Evolutionary conservation across 2,329 filamentous ascomycete genomes (phyloP), one percentile per base, ranked within the genome.

Genomic region (Chaetomium sp.): DNA sequence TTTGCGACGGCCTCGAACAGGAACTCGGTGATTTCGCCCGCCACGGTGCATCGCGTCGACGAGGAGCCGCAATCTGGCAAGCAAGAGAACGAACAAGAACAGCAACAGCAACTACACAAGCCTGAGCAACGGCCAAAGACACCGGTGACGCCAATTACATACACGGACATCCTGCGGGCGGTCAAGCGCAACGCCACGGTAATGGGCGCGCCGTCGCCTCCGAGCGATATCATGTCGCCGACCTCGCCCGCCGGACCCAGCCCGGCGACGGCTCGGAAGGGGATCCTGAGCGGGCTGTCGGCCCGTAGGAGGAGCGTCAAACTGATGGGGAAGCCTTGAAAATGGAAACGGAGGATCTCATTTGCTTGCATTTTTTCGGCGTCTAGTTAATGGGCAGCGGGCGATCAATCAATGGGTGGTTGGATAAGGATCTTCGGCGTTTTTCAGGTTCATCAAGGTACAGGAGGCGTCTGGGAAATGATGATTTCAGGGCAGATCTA

Each of bases 131-230:
- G 62, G 9, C 74, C 65, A 68, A 67, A 69, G 29, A 63, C 73
- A 51, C 70, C 71, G 29, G 68, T 70, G 42, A 71, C 73, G 23
- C 74, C 81, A n/a, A 70, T 78, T 33, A 82, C 77, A 7, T 83
- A 83, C 72, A 79, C 80, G 55, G 81, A 84, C 50, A 80, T 83
- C 57, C 73, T 83, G 51, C 75, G 71, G 68, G 73, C 76, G 0
- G 77, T 81, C 45, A 79, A 78, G 72, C 80, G 79, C 72, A 81
- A 77, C 65, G 76, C 77, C 9, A 70, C 72, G 23, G 70, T 74
- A 54, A 65, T 73, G 42, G 63, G 65, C 13, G 69, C 71, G 19
- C 67, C 70, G 19, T 68, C 57, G 25, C 67, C 59, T 23, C 67
- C 61, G 51, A 68, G 57, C 69, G 47, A 69, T 64, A 63, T 62